Base-by-base conservation (phyloP, 2,329 filamentous ascomycete genomes). In the Cladophialophora carrionii region DNA sequence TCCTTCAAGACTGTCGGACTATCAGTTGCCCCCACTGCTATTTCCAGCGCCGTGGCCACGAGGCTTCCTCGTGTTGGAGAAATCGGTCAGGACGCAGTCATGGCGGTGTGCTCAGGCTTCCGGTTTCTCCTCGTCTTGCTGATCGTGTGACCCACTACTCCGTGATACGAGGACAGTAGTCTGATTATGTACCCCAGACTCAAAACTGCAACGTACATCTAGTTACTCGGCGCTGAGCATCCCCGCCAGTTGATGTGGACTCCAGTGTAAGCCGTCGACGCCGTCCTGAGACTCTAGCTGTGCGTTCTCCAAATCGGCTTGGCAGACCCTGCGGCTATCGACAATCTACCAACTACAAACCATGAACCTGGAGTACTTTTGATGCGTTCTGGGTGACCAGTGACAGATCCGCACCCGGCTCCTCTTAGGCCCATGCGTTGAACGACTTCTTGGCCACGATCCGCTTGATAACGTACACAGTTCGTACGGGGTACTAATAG, bases 121-220 rank as follows among this genome's bases (percentile, higher is more conserved):
- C 63, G 63, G 49, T 7, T 58, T 62, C 34, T 62, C 64, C 34
- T 65, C 64, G 64, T 63, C 34, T 4, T 54, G 37, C 49, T 24
- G 43, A 48, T 61, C 63, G 43, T 31, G 63, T 62, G 63, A 65
- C 58, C 48, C 63, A 62, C 59, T 43, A n/a, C 17, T 43, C 17
- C 17, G 37, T 43, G 37, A 43, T 43, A 17, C n/a, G n/a, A n/a
- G n/a, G n/a, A n/a, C 14, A 43, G 31, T 10, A n/a, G 12, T 26
- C 31, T 56, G 12, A 6, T 43, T 29, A 52, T 31, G 48, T 59
- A 51, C 64, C 64, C 64, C 64, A 61, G 55, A 66, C 64, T 63
- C 64, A 63, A 56, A 66, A 63, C 56, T 66, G 56, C 64, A 60
- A 37, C 26, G 60, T 63, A 60, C 29, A 29, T n/a, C 53, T 34